Conservation (phyloP, 2,329 filamentous ascomycete genomes). For the Hypoxylon sp. region DNA sequence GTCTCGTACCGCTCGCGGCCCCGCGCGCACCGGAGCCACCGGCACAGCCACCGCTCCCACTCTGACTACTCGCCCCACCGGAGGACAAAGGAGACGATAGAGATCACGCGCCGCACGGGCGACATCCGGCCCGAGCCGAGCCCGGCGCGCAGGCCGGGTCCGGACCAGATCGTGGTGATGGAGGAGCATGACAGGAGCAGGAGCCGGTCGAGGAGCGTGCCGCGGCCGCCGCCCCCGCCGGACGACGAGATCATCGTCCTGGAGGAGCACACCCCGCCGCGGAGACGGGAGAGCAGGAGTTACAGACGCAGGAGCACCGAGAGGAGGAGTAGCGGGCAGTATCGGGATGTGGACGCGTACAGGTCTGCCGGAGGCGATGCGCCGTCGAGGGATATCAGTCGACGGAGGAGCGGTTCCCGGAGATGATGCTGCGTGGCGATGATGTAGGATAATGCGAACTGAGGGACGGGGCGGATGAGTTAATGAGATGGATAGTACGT, state of each 20-base stretch:
- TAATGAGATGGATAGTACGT: neutral
- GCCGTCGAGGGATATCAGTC: slow-evolving; percentile 50
- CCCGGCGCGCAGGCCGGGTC: neutral
- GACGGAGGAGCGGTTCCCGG: slow-evolving; percentile 51
- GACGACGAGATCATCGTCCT: slow-evolving; percentile 56
- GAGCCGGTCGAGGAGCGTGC: slow-evolving; percentile 20
- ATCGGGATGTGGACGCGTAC: slow-evolving; percentile 52
- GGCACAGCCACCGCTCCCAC: slow-evolving; percentile 23
- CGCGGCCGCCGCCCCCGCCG: slow-evolving; percentile 21
- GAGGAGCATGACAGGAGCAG: slow-evolving; percentile 40
- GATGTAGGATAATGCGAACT: neutral
- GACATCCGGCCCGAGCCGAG: slow-evolving; percentile 22
- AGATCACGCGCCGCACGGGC: slow-evolving; percentile 43
- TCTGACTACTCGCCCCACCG: slow-evolving; percentile 27
- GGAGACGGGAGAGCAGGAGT: slow-evolving; percentile 47
- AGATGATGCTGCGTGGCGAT: slow-evolving; percentile 39
- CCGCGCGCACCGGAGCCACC: slow-evolving; percentile 36
- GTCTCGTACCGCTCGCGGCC: slow-evolving; percentile 50
- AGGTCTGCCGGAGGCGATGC: slow-evolving; percentile 51
- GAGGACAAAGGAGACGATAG: slow-evolving; percentile 48
- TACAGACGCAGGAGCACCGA: slow-evolving; percentile 46
- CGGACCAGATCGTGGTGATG: slow-evolving; percentile 51
- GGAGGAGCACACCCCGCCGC: slow-evolving; percentile 53
- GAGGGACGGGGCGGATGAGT: neutral
- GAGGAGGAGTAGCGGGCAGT: slow-evolving; percentile 47